Evolutionary conservation across 495 filamentous ascomycete genomes (phyloP).

Genomic region (Hyaloscypha hepaticicola): DNA sequence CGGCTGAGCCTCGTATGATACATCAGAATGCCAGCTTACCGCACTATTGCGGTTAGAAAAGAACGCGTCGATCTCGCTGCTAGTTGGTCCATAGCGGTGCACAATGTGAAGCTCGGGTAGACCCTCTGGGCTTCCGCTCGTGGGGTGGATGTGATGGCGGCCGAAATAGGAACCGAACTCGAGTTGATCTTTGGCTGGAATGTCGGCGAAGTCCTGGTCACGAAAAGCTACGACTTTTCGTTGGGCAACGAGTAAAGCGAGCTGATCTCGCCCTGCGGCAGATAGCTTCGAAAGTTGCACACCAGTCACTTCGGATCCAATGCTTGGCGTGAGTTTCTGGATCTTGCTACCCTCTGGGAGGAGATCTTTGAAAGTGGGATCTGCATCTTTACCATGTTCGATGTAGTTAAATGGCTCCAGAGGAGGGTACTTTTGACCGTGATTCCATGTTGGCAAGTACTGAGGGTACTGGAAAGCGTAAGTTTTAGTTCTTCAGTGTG

Average conservation of each 20-base stretch:
- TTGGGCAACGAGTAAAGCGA: conserved; percentile 73
- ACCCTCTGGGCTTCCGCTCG: conserved; percentile 67
- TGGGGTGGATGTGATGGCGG: conserved; percentile 79
- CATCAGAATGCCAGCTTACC: conserved; percentile 77
- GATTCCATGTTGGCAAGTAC: conserved; percentile 75
- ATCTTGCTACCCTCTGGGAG: conserved; percentile 50
- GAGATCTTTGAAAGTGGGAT: conserved; percentile 65
- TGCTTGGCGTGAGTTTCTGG: conserved; percentile 64
- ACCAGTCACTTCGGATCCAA: conserved; percentile 70
- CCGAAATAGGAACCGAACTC: conserved; percentile 76
- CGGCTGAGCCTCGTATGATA: conserved; percentile 77
- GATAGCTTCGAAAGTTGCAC: conserved; percentile 71
- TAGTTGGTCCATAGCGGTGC: conserved; percentile 61
- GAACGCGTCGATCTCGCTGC: conserved; percentile 52
- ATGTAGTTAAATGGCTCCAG: conserved; percentile 66
- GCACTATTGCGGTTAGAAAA: conserved; percentile 61
- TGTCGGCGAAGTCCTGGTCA: conserved; percentile 71
- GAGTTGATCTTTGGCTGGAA: conserved; percentile 64
- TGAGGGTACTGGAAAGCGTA: conserved; percentile 56
- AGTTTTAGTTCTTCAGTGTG: neutral
- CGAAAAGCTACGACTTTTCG: conserved; percentile 79
- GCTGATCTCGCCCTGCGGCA: conserved; percentile 69
- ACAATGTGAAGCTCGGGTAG: conserved; percentile 76
- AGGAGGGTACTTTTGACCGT: conserved; percentile 54
- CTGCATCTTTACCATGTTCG: conserved; percentile 71